Evolutionary conservation across 331 rosid species (phyloP).

Genomic region (Rhamnella rubrinervis): DNA sequence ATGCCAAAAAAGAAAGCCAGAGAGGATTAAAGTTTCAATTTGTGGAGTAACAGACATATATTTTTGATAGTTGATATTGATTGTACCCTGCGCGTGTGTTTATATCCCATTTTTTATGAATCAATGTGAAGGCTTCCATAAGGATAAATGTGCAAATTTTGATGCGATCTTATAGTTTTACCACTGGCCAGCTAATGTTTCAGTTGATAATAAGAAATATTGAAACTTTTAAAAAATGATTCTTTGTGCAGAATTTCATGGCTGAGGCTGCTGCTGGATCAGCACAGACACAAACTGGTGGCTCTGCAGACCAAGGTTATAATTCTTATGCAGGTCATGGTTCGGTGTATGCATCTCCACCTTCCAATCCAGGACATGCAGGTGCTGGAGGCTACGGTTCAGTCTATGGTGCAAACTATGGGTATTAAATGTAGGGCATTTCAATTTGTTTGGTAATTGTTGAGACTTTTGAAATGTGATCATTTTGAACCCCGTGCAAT

Average conservation of each 20-base stretch:
- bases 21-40: too few species aligned
- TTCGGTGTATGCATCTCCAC: constrained; percentile 82
- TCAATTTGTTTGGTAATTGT: constrained; percentile 6
- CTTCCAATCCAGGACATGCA: constrained; percentile 63
- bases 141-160: too few species aligned
- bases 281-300: constrained; percentile 54
- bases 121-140: too few species aligned
- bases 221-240: not conserved
- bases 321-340: constrained; percentile 67
- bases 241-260: constrained; percentile 82
- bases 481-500: constrained; percentile 31
- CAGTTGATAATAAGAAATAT: not conserved
- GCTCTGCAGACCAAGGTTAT: constrained; percentile 68
- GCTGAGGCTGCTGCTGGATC: constrained; percentile 60
- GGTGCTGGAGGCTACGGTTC: constrained; percentile 67
- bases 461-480: constrained; percentile 22
- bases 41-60: too few species aligned
- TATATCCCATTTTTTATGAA: too few species aligned
- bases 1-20: too few species aligned
- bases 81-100: too few species aligned
- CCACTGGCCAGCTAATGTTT: not conserved
- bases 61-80: too few species aligned
- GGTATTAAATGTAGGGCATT: constrained; percentile 47
- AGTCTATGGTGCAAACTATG: constrained; percentile 78
- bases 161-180: not conserved